A percentile compares a stretch with the other conserved stretches of the same genome.
These are phyloP conservation scores for Gentiana dahurica DNA, from an alignment of 257 asterid species.

Conservation along the genomic window DNA sequence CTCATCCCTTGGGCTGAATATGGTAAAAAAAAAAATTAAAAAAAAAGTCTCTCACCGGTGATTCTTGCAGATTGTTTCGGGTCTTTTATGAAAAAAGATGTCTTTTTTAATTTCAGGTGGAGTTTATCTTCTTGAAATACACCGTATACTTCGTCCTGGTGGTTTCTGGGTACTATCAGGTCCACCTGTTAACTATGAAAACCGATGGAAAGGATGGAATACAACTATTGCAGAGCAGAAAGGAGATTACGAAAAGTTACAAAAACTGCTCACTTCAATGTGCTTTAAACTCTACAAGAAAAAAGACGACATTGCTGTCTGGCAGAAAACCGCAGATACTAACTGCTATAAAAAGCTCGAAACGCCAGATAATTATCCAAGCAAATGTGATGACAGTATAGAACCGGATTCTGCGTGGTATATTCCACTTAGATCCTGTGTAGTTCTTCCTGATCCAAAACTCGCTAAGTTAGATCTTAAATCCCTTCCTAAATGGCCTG, in stretches of 20 bases:
- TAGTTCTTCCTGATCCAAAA: slow-evolving; percentile 54
- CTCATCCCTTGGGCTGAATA: slow-evolving; percentile 76
- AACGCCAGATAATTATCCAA: slow-evolving; percentile 60
- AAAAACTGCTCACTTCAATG: slow-evolving; percentile 12
- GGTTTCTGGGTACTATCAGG: slow-evolving; percentile 99
- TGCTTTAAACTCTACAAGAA: slow-evolving; percentile 82
- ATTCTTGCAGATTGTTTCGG: background rate
- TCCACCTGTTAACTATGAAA: slow-evolving; percentile 90
- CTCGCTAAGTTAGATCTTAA: slow-evolving; percentile 42
- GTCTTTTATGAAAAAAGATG: background rate
- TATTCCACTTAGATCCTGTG: slow-evolving; percentile 87
- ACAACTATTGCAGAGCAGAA: slow-evolving; percentile 45
- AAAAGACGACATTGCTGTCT: slow-evolving; percentile 91
- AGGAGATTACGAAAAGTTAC: slow-evolving; percentile 73
- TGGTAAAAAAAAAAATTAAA: slow-evolving; percentile 27
- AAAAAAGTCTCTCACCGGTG: too few species aligned
- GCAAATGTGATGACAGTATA: slow-evolving; percentile 83
- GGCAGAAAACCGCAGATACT: slow-evolving; percentile 63
- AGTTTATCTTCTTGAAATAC: slow-evolving; percentile 46
- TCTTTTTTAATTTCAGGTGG: slow-evolving; percentile 57
- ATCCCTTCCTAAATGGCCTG: slow-evolving; percentile 78
- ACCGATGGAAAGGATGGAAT: slow-evolving; percentile 52
- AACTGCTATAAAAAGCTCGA: slow-evolving; percentile 81
- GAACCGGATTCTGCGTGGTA: slow-evolving; percentile 98
- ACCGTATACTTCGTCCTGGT: slow-evolving; percentile 57